Conservation (phyloP, 768 basidiomycete genomes). For the Nidularia sp. region DNA sequence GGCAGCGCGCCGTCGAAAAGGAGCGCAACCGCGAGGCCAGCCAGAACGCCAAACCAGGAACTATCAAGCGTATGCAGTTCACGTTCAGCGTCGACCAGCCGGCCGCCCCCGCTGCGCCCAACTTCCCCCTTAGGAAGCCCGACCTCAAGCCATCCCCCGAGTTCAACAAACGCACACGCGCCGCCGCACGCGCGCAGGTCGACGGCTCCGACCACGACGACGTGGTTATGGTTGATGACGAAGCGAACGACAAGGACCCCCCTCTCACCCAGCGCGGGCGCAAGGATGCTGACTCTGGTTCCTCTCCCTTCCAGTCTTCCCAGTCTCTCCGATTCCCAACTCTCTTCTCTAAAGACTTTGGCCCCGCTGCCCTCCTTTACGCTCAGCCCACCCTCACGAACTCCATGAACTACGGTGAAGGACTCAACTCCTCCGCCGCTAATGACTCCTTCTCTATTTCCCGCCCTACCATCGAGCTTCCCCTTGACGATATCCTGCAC, state of each 20-base stretch:
- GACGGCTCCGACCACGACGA: conserved; percentile 17
- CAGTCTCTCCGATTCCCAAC: conserved; percentile 65
- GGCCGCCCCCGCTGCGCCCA: conserved; percentile 31
- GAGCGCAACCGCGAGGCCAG: conserved; percentile 75
- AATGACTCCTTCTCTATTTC: conserved; percentile 57
- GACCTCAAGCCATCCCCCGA: conserved; percentile 64
- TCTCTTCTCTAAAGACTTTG: conserved; percentile 72
- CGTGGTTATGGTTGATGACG: conserved; percentile 18
- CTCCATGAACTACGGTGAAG: conserved; percentile 76
- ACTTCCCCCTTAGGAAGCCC: conserved; percentile 54
- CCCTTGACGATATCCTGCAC: conserved; percentile 77
- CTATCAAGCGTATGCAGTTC: conserved; percentile 87
- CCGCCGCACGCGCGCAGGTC: conserved; percentile 24
- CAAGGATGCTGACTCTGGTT: conserved; percentile 5
- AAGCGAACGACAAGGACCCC: conserved; percentile 30
- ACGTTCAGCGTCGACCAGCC: conserved; percentile 83
- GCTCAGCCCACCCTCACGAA: conserved; percentile 65
- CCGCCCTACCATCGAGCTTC: conserved; percentile 82
- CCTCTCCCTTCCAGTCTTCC: conserved; percentile 10
- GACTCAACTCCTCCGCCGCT: conserved; percentile 41
- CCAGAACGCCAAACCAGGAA: conserved; percentile 60
- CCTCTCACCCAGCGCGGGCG: conserved; percentile 13
- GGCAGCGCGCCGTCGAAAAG: conserved; percentile 76
- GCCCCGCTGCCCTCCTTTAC: conserved; percentile 71
- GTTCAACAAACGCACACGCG: conserved; percentile 47